phyloP scores from a whole-genome alignment of 495 filamentous ascomycete genomes.

The Penicillium turbatum region DNA sequence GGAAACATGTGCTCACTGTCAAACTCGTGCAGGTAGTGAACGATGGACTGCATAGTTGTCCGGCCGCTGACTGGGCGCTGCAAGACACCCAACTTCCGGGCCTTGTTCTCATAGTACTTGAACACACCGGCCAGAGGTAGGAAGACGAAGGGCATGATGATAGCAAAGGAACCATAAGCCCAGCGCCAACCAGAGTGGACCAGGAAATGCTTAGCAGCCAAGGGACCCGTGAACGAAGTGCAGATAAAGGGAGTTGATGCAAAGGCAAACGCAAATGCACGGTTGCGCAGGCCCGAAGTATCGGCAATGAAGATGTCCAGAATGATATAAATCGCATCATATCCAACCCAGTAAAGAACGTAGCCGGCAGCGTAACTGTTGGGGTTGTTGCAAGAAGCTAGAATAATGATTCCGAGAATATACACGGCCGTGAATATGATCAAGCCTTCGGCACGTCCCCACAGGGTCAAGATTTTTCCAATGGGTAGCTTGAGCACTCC shows the following conservation, averaged over 20 bases:
- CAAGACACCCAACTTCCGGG: slow-evolving; percentile 42
- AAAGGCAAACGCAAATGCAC: slow-evolving; percentile 59
- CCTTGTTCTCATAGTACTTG: slow-evolving; percentile 55
- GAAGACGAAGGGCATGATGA: slow-evolving; percentile 54
- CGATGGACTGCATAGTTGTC: slow-evolving; percentile 42
- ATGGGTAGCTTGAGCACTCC: slow-evolving; percentile 63
- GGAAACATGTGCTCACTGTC: slow-evolving; percentile 40
- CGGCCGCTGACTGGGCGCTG: slow-evolving; percentile 40
- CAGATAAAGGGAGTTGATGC: slow-evolving; percentile 61
- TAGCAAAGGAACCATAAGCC: slow-evolving; percentile 59
- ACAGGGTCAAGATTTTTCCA: slow-evolving; percentile 64
- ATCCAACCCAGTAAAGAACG: slow-evolving; percentile 54
- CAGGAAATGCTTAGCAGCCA: slow-evolving; percentile 41
- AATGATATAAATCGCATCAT: slow-evolving; percentile 55
- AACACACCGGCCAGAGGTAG: slow-evolving; percentile 52
- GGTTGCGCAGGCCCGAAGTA: slow-evolving; percentile 58
- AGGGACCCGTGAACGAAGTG: slow-evolving; percentile 42
- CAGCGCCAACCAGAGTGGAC: slow-evolving; percentile 57
- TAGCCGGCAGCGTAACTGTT: slow-evolving; percentile 47
- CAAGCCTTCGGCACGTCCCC: slow-evolving; percentile 56
- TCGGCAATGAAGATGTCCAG: slow-evolving; percentile 63
- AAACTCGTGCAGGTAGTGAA: slow-evolving; percentile 56
- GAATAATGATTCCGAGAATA: slow-evolving; percentile 44
- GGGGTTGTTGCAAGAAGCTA: slow-evolving; percentile 46
- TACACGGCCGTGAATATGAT: slow-evolving; percentile 37